phyloP scores from a whole-genome alignment of 208 protist genomes.

The Plasmodiophora brassicae region DNA sequence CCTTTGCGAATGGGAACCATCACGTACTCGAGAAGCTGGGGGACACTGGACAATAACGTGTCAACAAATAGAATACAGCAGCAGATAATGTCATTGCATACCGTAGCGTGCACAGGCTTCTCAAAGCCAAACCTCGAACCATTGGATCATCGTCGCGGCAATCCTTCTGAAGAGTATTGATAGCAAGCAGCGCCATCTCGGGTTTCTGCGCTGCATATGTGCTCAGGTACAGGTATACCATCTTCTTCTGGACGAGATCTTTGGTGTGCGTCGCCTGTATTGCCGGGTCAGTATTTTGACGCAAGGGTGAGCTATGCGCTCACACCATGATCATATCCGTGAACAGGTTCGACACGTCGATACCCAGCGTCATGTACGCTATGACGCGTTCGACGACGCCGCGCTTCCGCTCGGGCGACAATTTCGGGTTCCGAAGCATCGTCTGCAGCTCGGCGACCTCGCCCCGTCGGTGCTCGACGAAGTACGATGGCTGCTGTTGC shows the following conservation, averaged over 20 bases:
- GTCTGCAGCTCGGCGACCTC: slow-evolving; percentile 35
- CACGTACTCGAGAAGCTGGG: slow-evolving; percentile 71
- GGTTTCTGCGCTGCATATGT: slow-evolving; percentile 79
- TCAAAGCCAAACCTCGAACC: slow-evolving; percentile 86
- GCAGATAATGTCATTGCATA: slow-evolving; percentile 43
- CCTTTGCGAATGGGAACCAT: slow-evolving; percentile 67
- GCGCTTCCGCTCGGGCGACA: slow-evolving; percentile 61
- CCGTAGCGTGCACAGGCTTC: slow-evolving; percentile 77
- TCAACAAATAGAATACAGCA: background rate
- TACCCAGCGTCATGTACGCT: slow-evolving; percentile 87
- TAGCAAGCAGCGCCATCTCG: slow-evolving; percentile 80
- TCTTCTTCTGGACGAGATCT: slow-evolving; percentile 91
- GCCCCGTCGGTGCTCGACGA: slow-evolving; percentile 36
- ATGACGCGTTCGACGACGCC: slow-evolving; percentile 79
- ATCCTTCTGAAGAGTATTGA: slow-evolving; percentile 89
- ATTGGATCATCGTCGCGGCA: slow-evolving; percentile 77
- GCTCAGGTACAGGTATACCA: slow-evolving; percentile 89
- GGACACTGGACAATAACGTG: slow-evolving; percentile 34
- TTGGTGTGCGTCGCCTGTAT: slow-evolving; percentile 68
- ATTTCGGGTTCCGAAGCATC: slow-evolving; percentile 36
- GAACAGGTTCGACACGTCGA: slow-evolving; percentile 70
- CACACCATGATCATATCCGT: slow-evolving; percentile 57
- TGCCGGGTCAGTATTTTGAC: no score
- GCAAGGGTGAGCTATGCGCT: background rate
- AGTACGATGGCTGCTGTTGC: slow-evolving; percentile 40